phyloP scores from a whole-genome alignment of 176 grass and related monocot species.

The Aegilops bicornis region DNA sequence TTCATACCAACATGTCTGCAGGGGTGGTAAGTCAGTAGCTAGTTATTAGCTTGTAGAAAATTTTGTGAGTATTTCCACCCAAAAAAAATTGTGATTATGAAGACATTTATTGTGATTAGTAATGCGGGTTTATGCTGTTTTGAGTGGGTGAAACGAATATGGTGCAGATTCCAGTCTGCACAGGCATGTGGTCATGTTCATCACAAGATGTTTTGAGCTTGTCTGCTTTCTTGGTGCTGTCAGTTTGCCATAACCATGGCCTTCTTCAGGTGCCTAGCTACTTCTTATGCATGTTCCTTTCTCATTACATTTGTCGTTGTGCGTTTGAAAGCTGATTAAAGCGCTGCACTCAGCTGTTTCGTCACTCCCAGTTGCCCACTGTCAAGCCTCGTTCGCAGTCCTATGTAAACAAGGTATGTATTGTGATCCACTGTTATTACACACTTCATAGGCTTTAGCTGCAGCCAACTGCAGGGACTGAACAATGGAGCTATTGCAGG shows the following conservation, averaged over 20 bases:
- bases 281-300: not conserved
- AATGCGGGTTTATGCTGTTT: no score
- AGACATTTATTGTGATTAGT: no score
- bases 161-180: no score
- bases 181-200: no score
- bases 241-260: slow-evolving; percentile 2
- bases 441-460: not conserved
- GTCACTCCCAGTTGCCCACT: not conserved
- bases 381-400: not conserved
- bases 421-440: not conserved
- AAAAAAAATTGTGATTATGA: no score
- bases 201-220: no score
- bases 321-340: not conserved
- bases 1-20: not conserved
- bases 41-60: no score
- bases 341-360: not conserved
- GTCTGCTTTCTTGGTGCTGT: not conserved
- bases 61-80: no score
- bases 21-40: no score
- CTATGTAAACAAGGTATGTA: slow-evolving; percentile 6
- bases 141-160: no score
- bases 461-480: not conserved
- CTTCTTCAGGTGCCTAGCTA: slow-evolving; percentile 6
- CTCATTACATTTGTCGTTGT: not conserved
- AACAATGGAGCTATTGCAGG: not conserved